Evolutionary conservation across 345 rosid genomes (phyloP), one percentile per base, ranked within the genome.

Genomic region (Arabidopsis suecica): DNA sequence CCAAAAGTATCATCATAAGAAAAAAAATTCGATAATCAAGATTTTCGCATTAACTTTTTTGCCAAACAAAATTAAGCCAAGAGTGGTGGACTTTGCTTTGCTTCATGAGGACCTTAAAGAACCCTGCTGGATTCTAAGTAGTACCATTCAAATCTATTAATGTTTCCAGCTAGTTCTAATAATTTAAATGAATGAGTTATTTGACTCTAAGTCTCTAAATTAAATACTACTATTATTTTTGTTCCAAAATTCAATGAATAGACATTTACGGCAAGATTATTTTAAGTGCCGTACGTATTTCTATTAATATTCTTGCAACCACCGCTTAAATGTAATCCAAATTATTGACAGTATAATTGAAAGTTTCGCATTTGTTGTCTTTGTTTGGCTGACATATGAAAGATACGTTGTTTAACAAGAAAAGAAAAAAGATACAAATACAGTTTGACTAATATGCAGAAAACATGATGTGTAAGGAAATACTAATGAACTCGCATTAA

Each of bases 401-500:
- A 66, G 47, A 20, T 66, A 66, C 42, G 6, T 65, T 48, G 6
- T 65, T 48, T 48, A n/a, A 10, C n/a, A 5, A 38, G 9, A 23
- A 12, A 65, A 65, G 22, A 20, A 49, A 18, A 16, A 48, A 65
- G 57, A 32, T 48, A 10, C 44, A 64, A 5, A 28, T 5, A n/a
- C 3, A 61, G 18, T 25, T 41, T 41, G 50, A 61, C 50, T 40
- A 41, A 25, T 61, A 41, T 12, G 66, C 50, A 59, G 23, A 59
- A 5, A 59, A 7, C 25, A 34, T 14, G 38, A 57, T 34, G 13
- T 34, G 7, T n/a, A 57, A 4, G 20, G 5, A 57, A 32, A 33
- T 4, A 18, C 7, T 20, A 36, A 74, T 53, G 83, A 70, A 30
- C 65, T 73, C 0, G 75, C 75, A 37, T 37, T 40, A 9, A 9